These are phyloP conservation scores for Mycena albidolilacea DNA, from an alignment of 768 basidiomycete species.

Conservation along the genomic window DNA sequence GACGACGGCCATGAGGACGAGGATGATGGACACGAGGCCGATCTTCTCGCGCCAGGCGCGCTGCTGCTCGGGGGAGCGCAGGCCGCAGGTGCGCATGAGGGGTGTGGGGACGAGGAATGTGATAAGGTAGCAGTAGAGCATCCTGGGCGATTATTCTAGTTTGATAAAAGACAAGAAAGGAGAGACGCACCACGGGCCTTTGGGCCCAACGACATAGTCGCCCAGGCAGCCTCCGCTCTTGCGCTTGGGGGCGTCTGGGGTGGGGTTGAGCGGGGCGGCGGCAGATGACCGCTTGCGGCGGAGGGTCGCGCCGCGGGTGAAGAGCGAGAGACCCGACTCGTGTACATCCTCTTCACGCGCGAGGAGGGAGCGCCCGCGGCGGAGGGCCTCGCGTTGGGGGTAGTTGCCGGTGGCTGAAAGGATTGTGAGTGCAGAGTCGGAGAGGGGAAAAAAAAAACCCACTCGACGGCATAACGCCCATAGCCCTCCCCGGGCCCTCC, in stretches of 20 bases:
- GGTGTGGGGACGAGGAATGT: conserved; percentile 89
- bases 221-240: conserved; percentile 69
- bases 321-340: conserved; percentile 93
- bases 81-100: conserved; percentile 83
- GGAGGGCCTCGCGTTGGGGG: conserved; percentile 71
- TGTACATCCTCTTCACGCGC: conserved; percentile 92
- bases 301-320: conserved; percentile 88
- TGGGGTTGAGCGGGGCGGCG: conserved; percentile 55
- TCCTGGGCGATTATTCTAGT: conserved; percentile 53
- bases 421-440: conserved; percentile 21
- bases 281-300: conserved; percentile 75
- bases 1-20: conserved; percentile 90
- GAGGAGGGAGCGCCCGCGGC: conserved; percentile 91
- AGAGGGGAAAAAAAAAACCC: conserved; percentile 51
- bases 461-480: conserved; percentile 87
- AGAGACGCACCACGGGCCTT: conserved; percentile 73
- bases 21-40: conserved; percentile 88
- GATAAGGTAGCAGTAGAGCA: conserved; percentile 91
- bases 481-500: conserved; percentile 70
- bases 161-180: no score
- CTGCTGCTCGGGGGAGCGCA: conserved; percentile 92
- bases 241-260: conserved; percentile 52
- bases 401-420: conserved; percentile 82
- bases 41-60: conserved; percentile 99
- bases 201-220: conserved; percentile 87